Evolutionary conservation across 805 yeast genomes (phyloP).

Genomic region (Candida vartiovaarae): DNA sequence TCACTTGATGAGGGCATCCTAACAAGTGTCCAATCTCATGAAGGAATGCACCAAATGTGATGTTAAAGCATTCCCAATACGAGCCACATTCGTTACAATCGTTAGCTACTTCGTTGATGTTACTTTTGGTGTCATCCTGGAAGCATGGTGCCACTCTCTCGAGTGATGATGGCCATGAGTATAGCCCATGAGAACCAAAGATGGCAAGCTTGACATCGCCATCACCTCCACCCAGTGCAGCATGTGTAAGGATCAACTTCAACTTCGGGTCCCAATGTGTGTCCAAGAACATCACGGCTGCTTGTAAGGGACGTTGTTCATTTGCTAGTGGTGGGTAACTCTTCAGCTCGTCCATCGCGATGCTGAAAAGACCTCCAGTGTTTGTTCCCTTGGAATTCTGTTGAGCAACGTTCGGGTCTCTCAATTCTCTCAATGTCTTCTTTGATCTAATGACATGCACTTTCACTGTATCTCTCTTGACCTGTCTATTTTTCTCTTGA

Average conservation of each 20-base stretch:
- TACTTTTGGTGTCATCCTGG: constrained; percentile 61
- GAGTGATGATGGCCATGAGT: constrained; percentile 85
- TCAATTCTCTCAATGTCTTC: constrained; percentile 59
- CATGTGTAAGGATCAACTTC: constrained; percentile 71
- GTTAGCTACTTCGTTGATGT: constrained; percentile 74
- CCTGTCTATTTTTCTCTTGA: constrained; percentile 28
- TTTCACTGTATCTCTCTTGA: constrained; percentile 55
- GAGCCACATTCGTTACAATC: constrained; percentile 81
- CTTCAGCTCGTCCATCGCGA: constrained; percentile 69
- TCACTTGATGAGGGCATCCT: constrained; percentile 88
- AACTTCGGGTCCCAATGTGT: constrained; percentile 67
- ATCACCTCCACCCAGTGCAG: constrained; percentile 89
- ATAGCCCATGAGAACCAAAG: constrained; percentile 88
- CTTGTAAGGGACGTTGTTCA: constrained; percentile 46
- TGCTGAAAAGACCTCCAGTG: constrained; percentile 68
- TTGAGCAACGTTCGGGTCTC: constrained; percentile 79
- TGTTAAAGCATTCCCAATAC: constrained; percentile 82
- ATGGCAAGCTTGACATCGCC: constrained; percentile 71
- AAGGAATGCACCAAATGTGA: constrained; percentile 89
- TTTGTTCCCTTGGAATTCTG: constrained; percentile 70
- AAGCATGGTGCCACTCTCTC: constrained; percentile 65
- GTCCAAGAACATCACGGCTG: constrained; percentile 82
- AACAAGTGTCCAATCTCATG: constrained; percentile 91
- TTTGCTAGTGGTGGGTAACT: constrained; percentile 44
- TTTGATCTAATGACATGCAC: constrained; percentile 71